Percentiles rank a stretch among this genome's conserved stretches.
phyloP scores from a whole-genome alignment of 2,329 filamentous ascomycete genomes.

The Penicillium rolfsii region DNA sequence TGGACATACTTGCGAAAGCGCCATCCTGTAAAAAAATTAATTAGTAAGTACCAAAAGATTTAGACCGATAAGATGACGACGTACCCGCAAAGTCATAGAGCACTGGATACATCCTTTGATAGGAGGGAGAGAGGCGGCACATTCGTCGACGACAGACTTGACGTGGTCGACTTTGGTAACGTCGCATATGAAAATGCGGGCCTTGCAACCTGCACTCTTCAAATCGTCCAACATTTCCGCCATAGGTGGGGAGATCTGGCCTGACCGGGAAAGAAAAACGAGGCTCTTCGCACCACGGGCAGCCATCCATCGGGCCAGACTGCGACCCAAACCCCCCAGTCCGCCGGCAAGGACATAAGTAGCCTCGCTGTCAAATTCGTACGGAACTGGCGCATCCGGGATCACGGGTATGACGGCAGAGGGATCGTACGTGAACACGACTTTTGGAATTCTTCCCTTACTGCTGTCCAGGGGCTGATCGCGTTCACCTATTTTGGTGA shows the following conservation, averaged over 20 bases:
- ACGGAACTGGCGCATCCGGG: conserved; percentile 6
- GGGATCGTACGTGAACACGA: conserved; percentile 14
- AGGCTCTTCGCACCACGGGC: conserved; percentile 24
- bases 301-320: conserved; percentile 29
- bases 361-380: conserved; percentile 19
- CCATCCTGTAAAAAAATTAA: conserved; percentile 16
- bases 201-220: conserved; percentile 16
- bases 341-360: conserved; percentile 32
- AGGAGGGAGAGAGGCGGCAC: conserved; percentile 16
- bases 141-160: conserved; percentile 7
- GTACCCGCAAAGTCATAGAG: conserved; percentile 29
- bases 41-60: background rate
- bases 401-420: conserved; percentile 12
- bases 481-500: conserved; percentile 15
- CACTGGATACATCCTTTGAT: conserved; percentile 33
- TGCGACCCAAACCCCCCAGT: conserved; percentile 29
- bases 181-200: conserved; percentile 24
- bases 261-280: conserved; percentile 27
- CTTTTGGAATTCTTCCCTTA: conserved; percentile 7
- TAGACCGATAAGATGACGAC: background rate
- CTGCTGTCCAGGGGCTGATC: background rate
- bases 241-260: conserved; percentile 10
- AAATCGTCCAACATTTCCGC: conserved; percentile 19
- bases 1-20: conserved; percentile 37
- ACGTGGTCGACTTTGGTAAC: conserved; percentile 17